These are phyloP conservation scores for Serendipita sp. DNA, from an alignment of 768 basidiomycete species.

Conservation along the genomic window DNA sequence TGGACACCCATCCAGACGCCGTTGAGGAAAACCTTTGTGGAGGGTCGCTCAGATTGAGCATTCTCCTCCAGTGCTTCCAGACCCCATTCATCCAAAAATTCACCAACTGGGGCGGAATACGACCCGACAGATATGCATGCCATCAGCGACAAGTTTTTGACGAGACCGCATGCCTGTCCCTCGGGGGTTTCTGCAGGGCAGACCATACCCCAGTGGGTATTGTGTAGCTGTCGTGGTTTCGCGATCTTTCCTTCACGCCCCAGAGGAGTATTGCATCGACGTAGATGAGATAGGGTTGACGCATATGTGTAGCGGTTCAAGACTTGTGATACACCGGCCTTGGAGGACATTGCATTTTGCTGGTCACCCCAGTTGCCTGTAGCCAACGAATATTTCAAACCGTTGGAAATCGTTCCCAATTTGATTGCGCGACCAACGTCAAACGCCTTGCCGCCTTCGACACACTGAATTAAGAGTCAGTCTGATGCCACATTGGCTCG, in stretches of 20 bases:
- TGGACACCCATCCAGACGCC: conserved; percentile 99
- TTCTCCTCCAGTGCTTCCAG: conserved; percentile 90
- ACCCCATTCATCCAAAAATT: conserved; percentile 98
- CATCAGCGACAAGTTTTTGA: conserved; percentile 97
- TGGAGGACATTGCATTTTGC: conserved; percentile 95
- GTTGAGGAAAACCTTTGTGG: conserved; percentile 96
- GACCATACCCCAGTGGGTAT: conserved; percentile 99
- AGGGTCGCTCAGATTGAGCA: conserved; percentile 62
- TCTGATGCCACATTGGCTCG: background rate
- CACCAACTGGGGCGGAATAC: conserved; percentile 86
- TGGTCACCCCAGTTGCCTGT: conserved; percentile 99
- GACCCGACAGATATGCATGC: conserved; percentile 96
- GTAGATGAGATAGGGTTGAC: conserved; percentile 92
- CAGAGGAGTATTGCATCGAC: conserved; percentile 94
- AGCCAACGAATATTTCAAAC: conserved; percentile 91
- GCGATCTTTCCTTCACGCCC: conserved; percentile 98
- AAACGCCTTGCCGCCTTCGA: conserved; percentile 92
- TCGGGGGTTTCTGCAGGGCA: conserved; percentile 99
- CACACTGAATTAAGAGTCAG: conserved; percentile 44
- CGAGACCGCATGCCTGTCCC: conserved; percentile 97
- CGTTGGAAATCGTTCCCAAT: conserved; percentile 94
- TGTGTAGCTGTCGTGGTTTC: conserved; percentile 96
- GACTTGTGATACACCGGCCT: conserved; percentile 97
- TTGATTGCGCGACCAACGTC: conserved; percentile 83
- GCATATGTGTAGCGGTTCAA: conserved; percentile 98